phyloP scores from a whole-genome alignment of 352 stramenopile genomes.

The Pythium rhizo-oryzae region DNA sequence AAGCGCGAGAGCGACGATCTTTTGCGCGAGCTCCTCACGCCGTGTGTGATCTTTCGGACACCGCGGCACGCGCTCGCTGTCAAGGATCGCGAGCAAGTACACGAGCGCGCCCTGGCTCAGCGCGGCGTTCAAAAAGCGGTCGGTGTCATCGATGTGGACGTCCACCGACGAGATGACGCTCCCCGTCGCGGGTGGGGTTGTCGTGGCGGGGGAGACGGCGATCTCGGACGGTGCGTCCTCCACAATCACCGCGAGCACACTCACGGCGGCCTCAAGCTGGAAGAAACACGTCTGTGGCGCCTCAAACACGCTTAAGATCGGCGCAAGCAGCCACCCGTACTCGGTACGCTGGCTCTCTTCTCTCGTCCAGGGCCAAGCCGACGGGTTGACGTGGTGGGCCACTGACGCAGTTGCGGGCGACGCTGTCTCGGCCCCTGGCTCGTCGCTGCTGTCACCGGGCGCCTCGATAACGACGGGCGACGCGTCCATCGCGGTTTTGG shows the following conservation, averaged over 20 bases:
- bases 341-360: slow-evolving; percentile 31
- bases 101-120: slow-evolving; percentile 43
- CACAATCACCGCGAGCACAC: slow-evolving; percentile 35
- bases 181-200: slow-evolving; percentile 1
- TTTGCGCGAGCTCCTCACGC: slow-evolving; percentile 20
- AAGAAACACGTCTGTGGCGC: slow-evolving; percentile 40
- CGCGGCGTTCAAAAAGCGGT: slow-evolving; percentile 49
- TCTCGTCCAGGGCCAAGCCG: slow-evolving; percentile 27
- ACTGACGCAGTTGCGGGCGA: background rate
- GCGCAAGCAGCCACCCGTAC: slow-evolving; percentile 34
- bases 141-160: slow-evolving; percentile 26
- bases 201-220: slow-evolving; percentile 30
- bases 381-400: background rate
- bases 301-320: slow-evolving; percentile 44
- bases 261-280: slow-evolving; percentile 50
- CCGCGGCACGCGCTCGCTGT: slow-evolving; percentile 34
- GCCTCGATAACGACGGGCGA: background rate
- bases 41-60: slow-evolving; percentile 23
- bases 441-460: background rate
- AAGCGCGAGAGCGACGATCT: slow-evolving; percentile 33
- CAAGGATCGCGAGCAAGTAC: slow-evolving; percentile 44
- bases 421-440: background rate
- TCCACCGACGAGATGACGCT: slow-evolving; percentile 10
- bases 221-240: slow-evolving; percentile 33
- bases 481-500: slow-evolving; percentile 10